Evolutionary conservation across 2,329 filamentous ascomycete species (phyloP), one percentile per base, ranked within the genome.

Genomic region (Akanthomyces lecanii): DNA sequence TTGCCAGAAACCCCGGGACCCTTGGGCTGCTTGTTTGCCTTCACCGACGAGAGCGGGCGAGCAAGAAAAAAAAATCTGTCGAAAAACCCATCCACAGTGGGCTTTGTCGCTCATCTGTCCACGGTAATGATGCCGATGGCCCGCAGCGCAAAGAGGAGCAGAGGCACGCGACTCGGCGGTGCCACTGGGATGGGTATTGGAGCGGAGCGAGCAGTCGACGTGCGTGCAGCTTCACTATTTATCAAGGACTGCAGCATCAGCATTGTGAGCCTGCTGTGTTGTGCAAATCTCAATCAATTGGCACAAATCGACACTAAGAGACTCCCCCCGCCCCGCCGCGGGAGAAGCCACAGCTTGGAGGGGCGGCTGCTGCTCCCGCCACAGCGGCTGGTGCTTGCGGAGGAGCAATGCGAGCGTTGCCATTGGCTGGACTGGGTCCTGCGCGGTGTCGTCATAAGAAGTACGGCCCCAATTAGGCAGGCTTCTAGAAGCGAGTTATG

Each of bases 271-370:
- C 4, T 40, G 11, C 21, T 59, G 45, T 51, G 47, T 47, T 60
- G 57, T 60, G 57, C 57, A 60, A 60, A 60, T 60, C 57, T 60
- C n/a, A 25, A 18, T 42, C 5, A 52, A 16, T 7, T 48, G 59
- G 59, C 52, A 62, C 52, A 62, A 62, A 62, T 62, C 60, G 60
- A 30, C 60, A 62, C 60, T 62, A 62, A 50, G 28, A n/a, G 12
- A 16, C 51, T 51, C 30, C 47, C 28, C 47, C 50, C 50, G 33
- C 10, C 28, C 51, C 50, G 51, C 33, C 42, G 12, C 51, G 60
- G 51, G 33, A 48, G 21, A 50, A 55, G 60, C 60, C 42, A 62
- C 60, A 48, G 21, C 11, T 6, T 30, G 38, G 50, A 5, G 60
- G 60, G 60, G 60, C 60, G 40, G 40, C 38, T 14, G 42, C 11